These are phyloP conservation scores for Nannizziopsis arthrosporioides DNA, from an alignment of 2,329 filamentous ascomycete species.

Conservation along the genomic window DNA sequence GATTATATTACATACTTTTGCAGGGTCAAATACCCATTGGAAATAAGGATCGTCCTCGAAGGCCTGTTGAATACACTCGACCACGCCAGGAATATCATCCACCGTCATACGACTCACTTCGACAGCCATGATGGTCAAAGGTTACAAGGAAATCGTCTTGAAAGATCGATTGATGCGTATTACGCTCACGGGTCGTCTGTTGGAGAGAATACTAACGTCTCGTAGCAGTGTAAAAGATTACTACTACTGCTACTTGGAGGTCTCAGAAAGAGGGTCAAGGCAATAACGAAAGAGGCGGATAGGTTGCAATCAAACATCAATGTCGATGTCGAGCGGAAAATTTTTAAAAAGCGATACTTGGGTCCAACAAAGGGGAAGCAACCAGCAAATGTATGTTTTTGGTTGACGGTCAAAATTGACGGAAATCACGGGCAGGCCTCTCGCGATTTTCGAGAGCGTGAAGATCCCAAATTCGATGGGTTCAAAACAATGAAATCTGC, in stretches of 20 bases:
- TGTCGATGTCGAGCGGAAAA: slow-evolving; percentile 1
- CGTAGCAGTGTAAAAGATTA: slow-evolving; percentile 4
- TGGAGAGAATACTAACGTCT: background rate
- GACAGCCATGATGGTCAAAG: slow-evolving; percentile 36
- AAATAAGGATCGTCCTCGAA: slow-evolving; percentile 58
- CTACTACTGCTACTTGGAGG: slow-evolving; percentile 8
- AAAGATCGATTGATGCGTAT: background rate
- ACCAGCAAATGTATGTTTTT: too few species aligned
- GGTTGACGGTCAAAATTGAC: too few species aligned
- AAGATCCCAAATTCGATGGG: too few species aligned
- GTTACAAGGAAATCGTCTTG: background rate
- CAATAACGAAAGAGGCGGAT: slow-evolving; percentile 2
- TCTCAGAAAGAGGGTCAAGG: slow-evolving; percentile 8
- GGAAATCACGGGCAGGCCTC: too few species aligned
- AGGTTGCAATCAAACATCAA: slow-evolving; percentile 9
- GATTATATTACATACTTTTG: slow-evolving; percentile 36
- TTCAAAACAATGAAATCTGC: too few species aligned
- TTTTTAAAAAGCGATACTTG: background rate
- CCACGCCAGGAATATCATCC: slow-evolving; percentile 51
- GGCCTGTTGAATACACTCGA: slow-evolving; percentile 54
- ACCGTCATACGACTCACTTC: slow-evolving; percentile 46
- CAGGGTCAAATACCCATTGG: slow-evolving; percentile 51
- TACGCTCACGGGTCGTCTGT: slow-evolving; percentile 5
- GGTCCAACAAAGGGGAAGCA: background rate
- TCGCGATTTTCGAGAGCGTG: too few species aligned